A percentile compares a stretch with the other conserved stretches of the same genome.
Conservation (phyloP, 2,329 filamentous ascomycete genomes). For the Fusarium brevicatenulatum region DNA sequence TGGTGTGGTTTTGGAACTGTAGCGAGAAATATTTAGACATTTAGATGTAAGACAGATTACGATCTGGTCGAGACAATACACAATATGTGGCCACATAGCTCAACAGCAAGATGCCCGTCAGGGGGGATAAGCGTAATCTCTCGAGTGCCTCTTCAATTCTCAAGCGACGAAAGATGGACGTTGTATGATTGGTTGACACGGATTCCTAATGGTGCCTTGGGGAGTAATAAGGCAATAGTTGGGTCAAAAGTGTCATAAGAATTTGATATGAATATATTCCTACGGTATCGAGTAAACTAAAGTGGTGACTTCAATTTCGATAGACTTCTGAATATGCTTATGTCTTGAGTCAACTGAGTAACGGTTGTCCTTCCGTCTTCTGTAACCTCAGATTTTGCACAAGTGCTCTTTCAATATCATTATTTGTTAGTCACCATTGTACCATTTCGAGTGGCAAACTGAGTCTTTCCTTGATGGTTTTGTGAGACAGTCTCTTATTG, state of each 20-base stretch:
- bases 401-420: neutral
- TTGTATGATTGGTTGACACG: neutral
- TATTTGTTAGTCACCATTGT: neutral
- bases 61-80: constrained; percentile 1
- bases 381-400: neutral
- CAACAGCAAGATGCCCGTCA: neutral
- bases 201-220: neutral
- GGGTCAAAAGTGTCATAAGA: neutral
- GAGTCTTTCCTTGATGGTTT: neutral
- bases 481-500: constrained; percentile 14
- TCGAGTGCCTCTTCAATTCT: neutral
- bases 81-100: neutral
- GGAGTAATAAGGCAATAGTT: neutral
- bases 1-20: neutral
- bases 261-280: neutral
- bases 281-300: neutral
- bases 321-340: neutral
- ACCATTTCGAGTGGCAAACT: neutral
- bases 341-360: neutral
- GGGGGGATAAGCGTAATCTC: neutral
- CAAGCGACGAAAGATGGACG: no score
- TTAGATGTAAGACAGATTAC: constrained; percentile 6
- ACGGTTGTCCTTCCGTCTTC: neutral
- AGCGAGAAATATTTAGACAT: constrained; percentile 15
- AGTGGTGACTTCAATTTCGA: neutral